Percentiles rank a stretch among this genome's conserved stretches.
phyloP scores from a whole-genome alignment of 192 early-diverging fungal species.

The Backusella psychrophila region DNA sequence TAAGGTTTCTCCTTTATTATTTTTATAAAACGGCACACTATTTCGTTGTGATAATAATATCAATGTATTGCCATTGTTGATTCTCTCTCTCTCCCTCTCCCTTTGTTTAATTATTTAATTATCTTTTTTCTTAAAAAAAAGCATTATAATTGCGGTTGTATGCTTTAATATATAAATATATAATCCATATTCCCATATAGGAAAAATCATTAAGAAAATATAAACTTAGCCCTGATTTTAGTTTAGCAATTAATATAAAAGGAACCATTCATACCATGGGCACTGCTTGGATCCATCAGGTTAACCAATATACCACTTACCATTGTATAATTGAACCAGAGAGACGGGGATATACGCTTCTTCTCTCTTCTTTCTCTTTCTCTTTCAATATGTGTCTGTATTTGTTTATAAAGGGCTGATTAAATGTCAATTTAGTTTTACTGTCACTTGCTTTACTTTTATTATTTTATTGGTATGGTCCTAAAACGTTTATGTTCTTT shows the following conservation, averaged over 20 bases:
- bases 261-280: not conserved
- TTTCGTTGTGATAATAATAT: too few relatives aligned
- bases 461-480: not conserved
- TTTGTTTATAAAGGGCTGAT: too few relatives aligned
- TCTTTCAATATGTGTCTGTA: too few relatives aligned
- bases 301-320: not conserved
- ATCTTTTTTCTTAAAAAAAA: too few relatives aligned
- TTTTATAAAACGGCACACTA: not conserved
- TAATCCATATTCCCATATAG: not conserved
- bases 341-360: too few relatives aligned
- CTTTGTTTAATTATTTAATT: not conserved
- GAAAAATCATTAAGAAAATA: not conserved
- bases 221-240: not conserved
- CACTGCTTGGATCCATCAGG: not conserved
- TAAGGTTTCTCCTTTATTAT: not conserved
- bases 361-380: too few relatives aligned
- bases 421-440: not conserved
- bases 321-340: not conserved
- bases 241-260: not conserved
- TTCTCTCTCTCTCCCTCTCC: too few relatives aligned
- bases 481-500: not conserved
- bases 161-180: not conserved
- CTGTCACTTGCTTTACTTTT: not conserved
- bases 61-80: too few relatives aligned
- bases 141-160: not conserved